A percentile compares a stretch with the other conserved stretches of the same genome.
Conservation (phyloP, 2,329 filamentous ascomycete species). For the Plectosphaerella plurivora region DNA sequence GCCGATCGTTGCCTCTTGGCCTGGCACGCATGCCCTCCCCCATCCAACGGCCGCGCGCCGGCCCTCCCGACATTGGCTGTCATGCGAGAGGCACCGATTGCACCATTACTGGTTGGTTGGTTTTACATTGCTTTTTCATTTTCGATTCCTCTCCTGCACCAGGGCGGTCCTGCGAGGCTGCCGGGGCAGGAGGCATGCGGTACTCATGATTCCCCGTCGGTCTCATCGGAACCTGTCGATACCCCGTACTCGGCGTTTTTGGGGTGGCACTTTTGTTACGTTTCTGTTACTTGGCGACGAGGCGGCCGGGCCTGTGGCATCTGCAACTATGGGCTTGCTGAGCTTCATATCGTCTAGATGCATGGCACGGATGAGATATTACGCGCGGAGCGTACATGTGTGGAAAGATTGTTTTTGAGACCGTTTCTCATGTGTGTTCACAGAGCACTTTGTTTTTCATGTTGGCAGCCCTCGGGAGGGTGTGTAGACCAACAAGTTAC, state of each 20-base stretch:
- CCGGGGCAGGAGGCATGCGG: constrained; percentile 2
- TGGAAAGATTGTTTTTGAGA: too few species aligned
- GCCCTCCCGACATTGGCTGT: constrained; percentile 1
- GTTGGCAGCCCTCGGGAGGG: too few species aligned
- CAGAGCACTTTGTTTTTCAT: too few species aligned
- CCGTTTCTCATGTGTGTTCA: too few species aligned
- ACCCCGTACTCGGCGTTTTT: constrained; percentile 12
- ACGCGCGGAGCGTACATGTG: too few species aligned
- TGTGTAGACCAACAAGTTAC: too few species aligned
- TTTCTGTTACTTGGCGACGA: not conserved
- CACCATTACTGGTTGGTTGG: constrained; percentile 2
- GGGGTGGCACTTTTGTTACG: not conserved
- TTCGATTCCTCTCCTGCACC: not conserved
- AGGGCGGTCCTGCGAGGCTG: not conserved
- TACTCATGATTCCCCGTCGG: constrained; percentile 6
- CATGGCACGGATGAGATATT: too few species aligned
- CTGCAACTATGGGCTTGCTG: too few species aligned
- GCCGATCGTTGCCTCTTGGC: not conserved
- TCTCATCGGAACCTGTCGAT: constrained; percentile 11
- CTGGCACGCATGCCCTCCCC: not conserved
- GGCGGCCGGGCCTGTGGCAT: too few species aligned
- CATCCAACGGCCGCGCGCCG: not conserved
- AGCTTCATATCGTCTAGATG: too few species aligned
- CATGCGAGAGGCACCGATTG: not conserved
- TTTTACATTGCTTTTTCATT: constrained; percentile 1